Conservation (phyloP, 2,329 filamentous ascomycete species). For the Catunica adiposa region DNA sequence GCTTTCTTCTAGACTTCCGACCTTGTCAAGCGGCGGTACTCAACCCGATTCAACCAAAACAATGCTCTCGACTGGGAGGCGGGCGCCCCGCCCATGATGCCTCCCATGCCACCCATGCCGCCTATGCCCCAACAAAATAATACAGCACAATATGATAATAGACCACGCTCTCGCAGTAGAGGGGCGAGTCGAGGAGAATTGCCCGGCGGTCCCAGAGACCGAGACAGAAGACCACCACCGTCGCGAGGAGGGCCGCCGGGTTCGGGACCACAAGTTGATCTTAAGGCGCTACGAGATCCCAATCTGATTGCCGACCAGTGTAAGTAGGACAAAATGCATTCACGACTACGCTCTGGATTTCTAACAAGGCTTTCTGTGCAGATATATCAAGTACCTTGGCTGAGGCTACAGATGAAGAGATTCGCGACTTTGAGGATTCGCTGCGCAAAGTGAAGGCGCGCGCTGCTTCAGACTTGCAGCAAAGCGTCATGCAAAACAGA, state of each 20-base stretch:
- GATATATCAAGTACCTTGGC: constrained; percentile 55
- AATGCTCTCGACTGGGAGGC: constrained; percentile 48
- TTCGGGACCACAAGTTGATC: constrained; percentile 49
- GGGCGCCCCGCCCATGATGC: constrained; percentile 41
- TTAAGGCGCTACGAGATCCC: constrained; percentile 64
- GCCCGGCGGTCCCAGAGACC: constrained; percentile 17
- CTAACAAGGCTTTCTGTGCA: constrained; percentile 16
- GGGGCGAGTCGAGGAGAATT: constrained; percentile 19
- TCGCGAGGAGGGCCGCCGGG: constrained; percentile 31
- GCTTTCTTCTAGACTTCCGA: constrained; percentile 44
- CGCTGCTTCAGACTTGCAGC: constrained; percentile 71
- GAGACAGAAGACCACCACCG: constrained; percentile 35
- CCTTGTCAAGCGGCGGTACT: constrained; percentile 86
- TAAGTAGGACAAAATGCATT: constrained; percentile 23
- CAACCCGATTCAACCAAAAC: constrained; percentile 70
- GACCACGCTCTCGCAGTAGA: constrained; percentile 10
- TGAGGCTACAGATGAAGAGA: constrained; percentile 77
- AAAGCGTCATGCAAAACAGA: constrained; percentile 91
- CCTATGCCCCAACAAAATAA: constrained; percentile 6
- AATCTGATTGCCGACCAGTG: constrained; percentile 65
- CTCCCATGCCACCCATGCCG: constrained; percentile 17
- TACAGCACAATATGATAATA: constrained; percentile 6
- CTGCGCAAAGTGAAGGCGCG: constrained; percentile 62
- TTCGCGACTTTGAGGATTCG: constrained; percentile 61
- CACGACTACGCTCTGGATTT: not conserved